Base-by-base conservation (phyloP, 1,139 yeast species). In the Candida gigantensis region DNA sequence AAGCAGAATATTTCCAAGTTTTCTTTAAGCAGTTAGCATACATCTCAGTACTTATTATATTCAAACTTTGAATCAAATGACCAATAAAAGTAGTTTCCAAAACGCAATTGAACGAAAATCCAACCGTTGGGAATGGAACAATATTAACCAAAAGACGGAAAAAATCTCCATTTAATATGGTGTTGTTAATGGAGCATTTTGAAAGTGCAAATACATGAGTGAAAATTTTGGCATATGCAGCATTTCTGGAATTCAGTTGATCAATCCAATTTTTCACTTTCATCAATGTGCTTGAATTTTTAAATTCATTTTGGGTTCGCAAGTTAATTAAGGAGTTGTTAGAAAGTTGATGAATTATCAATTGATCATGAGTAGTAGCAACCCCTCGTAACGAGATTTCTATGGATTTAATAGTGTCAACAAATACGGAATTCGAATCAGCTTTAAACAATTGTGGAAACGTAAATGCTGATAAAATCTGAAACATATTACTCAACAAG, bases 381-480 rank as follows among this genome's bases (percentile, higher is more conserved):
- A 60, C 53, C 0, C 94, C 94, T 41, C 96, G 68, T 15, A 84
- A 57, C 0, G 84, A 65, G 9, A 85, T 80, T 51, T 87, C 96
- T 10, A 74, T 55, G 0, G 86, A 74, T 40, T 78, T 77, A 19
- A 86, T 75, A 0, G 87, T 76, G 44, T 74, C 73, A 3, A 77
- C 64, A 24, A 82, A 60, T 7, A 74, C 51, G 21, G 45, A 54
- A 1, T 60, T 47, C 9, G 68, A 58, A 36, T 68, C 74, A 1
- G 69, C 61, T 32, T 65, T 66, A 45, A 57, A 60, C 1, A 62
- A 53, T 20, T 58, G 62, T 1, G 77, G 77, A 48, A 71, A 72
- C 0, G 71, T 61, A 12, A 67, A 51, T 29, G 60, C 54, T 1
- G 72, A 58, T 38, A 69, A 49, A 0, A 58, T 57, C 40, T 65